These are phyloP conservation scores for Solanum peruvianum DNA, from an alignment of 257 asterid genomes.

Conservation along the genomic window DNA sequence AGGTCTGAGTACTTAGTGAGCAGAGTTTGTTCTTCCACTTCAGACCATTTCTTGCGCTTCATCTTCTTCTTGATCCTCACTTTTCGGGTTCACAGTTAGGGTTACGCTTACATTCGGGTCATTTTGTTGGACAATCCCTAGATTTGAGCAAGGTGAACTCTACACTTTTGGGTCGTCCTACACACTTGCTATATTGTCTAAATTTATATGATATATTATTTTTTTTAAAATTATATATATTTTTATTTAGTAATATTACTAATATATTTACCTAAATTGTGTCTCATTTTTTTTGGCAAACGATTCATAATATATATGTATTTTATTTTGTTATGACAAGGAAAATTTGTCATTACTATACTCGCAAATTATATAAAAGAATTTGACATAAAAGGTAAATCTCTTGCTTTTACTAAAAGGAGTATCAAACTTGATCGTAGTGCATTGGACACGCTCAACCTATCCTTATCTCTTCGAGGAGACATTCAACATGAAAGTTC, in stretches of 20 bases:
- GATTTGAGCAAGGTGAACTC: constrained; percentile 9
- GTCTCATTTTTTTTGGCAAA: not conserved
- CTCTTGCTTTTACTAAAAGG: not conserved
- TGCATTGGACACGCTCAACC: no score
- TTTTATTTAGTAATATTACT: not conserved
- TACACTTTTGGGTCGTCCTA: not conserved
- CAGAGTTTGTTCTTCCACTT: constrained; percentile 71
- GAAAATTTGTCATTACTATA: rapidly evolving
- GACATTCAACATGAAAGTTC: not conserved
- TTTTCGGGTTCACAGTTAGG: not conserved
- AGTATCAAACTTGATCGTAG: no score
- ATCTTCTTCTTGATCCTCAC: constrained; percentile 9
- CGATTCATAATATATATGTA: no score
- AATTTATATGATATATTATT: no score
- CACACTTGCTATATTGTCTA: not conserved
- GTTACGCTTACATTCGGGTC: not conserved
- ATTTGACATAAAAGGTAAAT: no score
- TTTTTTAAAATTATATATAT: no score
- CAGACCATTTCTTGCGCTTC: constrained; percentile 99
- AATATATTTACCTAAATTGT: no score
- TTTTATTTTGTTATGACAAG: no score
- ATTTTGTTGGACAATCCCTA: constrained; percentile 2
- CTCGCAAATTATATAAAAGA: no score
- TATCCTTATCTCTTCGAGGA: no score
- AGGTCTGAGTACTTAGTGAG: constrained; percentile 68